Base-by-base conservation (phyloP, 345 rosid genomes). In the Lumnitzera littorea region DNA sequence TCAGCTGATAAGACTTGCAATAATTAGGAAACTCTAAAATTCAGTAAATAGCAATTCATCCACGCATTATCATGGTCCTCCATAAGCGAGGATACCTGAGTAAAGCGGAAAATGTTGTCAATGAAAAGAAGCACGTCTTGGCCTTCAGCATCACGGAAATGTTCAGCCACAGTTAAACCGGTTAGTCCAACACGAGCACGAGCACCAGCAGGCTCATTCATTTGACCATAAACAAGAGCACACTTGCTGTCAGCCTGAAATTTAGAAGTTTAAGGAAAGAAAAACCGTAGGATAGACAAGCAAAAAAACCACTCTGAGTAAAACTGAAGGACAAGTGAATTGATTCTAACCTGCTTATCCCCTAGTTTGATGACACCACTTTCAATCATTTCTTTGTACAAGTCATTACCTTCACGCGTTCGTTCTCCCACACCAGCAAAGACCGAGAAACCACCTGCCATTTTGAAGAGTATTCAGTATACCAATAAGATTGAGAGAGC, bases 171-270 rank as follows among this genome's bases (percentile, higher is more conserved):
- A 58, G 81, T 81, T 51, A 81, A 71, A 17, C 83, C 79, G 23
- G 83, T 81, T 24, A 81, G 82, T 24, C 86, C 86, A 70, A 81
- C 86, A 70, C 83, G 82, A 15, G 80, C 82, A 78, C 81, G 86
- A 47, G 83, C 86, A 73, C 82, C 82, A 20, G 82, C 78, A 55
- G 82, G 84, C 73, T 80, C 81, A 24, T 80, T 80, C 84, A 80
- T 80, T 80, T 80, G 84, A 53, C 81, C 84, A 41, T 80, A 80
- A 11, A 80, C 84, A 61, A 80, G 84, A 6, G 84, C 79, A 61
- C 81, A 76, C 48, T 80, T 80, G 77, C 84, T 80, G 4, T 76
- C 84, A 50, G 77, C 65, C 81, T 78, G 36, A 8, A 4, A 58
- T 13, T 43, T 41, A 2, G 48, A 53, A 50, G 51, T 12, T 43